Evolutionary conservation across 352 stramenopile genomes (phyloP).

Genomic region (Thalassiosira allenii): DNA sequence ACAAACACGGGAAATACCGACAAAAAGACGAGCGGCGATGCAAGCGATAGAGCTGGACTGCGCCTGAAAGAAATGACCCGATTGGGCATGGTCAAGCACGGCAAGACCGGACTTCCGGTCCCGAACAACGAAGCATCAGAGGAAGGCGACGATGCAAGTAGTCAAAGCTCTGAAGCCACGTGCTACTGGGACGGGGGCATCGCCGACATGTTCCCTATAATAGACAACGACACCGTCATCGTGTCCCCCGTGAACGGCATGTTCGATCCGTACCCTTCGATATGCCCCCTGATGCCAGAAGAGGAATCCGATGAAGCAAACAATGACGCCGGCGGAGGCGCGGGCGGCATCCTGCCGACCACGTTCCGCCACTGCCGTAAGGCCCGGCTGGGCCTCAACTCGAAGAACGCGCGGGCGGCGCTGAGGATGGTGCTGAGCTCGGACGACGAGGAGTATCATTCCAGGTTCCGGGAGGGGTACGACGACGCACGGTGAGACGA

Average conservation of each 20-base stretch:
- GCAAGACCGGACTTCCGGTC: conserved; percentile 33
- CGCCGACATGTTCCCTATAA: conserved; percentile 67
- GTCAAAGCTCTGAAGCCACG: conserved; percentile 5
- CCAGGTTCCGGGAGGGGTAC: conserved; percentile 68
- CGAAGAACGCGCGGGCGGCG: conserved; percentile 51
- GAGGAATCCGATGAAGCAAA: not conserved
- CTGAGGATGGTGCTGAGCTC: conserved; percentile 67
- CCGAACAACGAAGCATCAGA: not conserved
- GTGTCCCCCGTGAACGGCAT: conserved; percentile 64
- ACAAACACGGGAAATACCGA: not conserved
- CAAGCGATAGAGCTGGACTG: conserved; percentile 38
- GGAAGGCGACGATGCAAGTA: conserved; percentile 7
- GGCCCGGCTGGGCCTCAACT: conserved; percentile 47
- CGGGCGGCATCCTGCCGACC: conserved; percentile 30
- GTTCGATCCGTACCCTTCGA: conserved; percentile 59
- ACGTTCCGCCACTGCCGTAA: conserved; percentile 57
- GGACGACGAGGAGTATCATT: conserved; percentile 55
- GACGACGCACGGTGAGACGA: conserved; percentile 63
- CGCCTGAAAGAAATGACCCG: conserved; percentile 58
- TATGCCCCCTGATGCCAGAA: conserved; percentile 45
- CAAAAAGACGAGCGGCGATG: conserved; percentile 12
- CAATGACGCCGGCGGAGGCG: not conserved
- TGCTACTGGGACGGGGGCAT: conserved; percentile 73
- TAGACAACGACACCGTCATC: conserved; percentile 67
- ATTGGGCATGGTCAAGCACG: conserved; percentile 63